Evolutionary conservation across 495 filamentous ascomycete genomes (phyloP).

Genomic region (Penicillium goetzii): DNA sequence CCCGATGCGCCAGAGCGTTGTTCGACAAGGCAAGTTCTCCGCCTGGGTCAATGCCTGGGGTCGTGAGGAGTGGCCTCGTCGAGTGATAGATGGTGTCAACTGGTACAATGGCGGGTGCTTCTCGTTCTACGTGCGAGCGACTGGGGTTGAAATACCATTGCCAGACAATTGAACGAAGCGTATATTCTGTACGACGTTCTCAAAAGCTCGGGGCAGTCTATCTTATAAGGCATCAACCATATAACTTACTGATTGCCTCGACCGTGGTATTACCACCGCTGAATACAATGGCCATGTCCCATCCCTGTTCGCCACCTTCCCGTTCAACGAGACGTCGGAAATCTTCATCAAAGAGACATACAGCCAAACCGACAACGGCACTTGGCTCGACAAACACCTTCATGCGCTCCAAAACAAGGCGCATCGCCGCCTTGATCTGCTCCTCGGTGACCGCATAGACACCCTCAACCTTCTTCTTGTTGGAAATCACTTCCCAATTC

Average conservation of each 20-base stretch:
- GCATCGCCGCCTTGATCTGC: slow-evolving; percentile 78
- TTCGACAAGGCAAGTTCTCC: slow-evolving; percentile 45
- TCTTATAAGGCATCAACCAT: slow-evolving; percentile 26
- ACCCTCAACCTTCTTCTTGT: slow-evolving; percentile 67
- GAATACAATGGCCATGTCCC: slow-evolving; percentile 87
- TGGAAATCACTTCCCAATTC: slow-evolving; percentile 82
- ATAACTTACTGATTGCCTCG: slow-evolving; percentile 63
- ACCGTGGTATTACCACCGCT: slow-evolving; percentile 91
- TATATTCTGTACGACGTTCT: not conserved
- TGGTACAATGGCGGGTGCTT: slow-evolving; percentile 38
- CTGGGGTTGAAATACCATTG: slow-evolving; percentile 26
- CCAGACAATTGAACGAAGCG: slow-evolving; percentile 9
- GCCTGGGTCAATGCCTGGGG: slow-evolving; percentile 53
- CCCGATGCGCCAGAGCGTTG: slow-evolving; percentile 43
- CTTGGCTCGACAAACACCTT: slow-evolving; percentile 94
- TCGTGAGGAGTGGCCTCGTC: slow-evolving; percentile 47
- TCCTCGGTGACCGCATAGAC: slow-evolving; percentile 81
- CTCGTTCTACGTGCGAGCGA: slow-evolving; percentile 29
- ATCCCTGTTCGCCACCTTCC: slow-evolving; percentile 72
- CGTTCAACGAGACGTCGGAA: slow-evolving; percentile 71
- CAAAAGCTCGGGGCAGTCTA: not conserved
- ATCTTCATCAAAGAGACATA: slow-evolving; percentile 81
- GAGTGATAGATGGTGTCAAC: slow-evolving; percentile 38
- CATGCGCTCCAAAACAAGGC: slow-evolving; percentile 82
- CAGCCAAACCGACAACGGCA: slow-evolving; percentile 82